Conservation (phyloP, 1,284 basidiomycete genomes). For the Pulveroboletus sp. region DNA sequence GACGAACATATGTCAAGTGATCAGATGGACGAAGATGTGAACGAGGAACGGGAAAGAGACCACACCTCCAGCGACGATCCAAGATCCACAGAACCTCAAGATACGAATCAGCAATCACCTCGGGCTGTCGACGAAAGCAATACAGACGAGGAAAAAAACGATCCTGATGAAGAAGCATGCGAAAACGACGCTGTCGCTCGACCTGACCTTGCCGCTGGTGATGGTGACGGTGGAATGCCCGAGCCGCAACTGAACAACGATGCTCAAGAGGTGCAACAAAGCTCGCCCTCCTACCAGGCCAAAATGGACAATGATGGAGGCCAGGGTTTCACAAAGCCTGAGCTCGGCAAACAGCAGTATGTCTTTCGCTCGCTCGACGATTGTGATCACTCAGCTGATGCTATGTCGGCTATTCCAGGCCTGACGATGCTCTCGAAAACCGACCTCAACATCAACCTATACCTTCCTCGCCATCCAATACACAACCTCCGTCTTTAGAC, state of each 20-base stretch:
- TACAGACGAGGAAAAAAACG: slow-evolving; percentile 26
- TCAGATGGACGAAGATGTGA: slow-evolving; percentile 37
- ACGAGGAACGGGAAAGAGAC: slow-evolving; percentile 28
- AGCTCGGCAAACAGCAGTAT: slow-evolving; percentile 32
- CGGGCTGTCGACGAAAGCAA: slow-evolving; percentile 16
- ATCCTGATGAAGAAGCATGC: slow-evolving; percentile 24
- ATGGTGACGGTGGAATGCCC: slow-evolving; percentile 25
- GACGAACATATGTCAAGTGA: slow-evolving; percentile 37
- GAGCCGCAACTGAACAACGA: slow-evolving; percentile 19
- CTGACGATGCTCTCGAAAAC: slow-evolving; percentile 6
- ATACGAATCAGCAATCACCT: slow-evolving; percentile 17
- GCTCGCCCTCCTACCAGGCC: slow-evolving; percentile 13
- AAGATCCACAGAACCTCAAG: slow-evolving; percentile 16
- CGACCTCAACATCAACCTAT: slow-evolving; percentile 6
- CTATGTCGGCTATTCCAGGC: slow-evolving; percentile 3
- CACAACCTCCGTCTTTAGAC: slow-evolving; percentile 19
- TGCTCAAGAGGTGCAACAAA: slow-evolving; percentile 21
- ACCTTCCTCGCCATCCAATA: slow-evolving; percentile 11
- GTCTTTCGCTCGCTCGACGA: slow-evolving; percentile 2
- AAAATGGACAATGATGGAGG: slow-evolving; percentile 22
- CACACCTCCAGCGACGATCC: slow-evolving; percentile 18
- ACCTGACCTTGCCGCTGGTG: slow-evolving; percentile 39
- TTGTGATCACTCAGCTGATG: background rate
- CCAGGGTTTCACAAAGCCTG: slow-evolving; percentile 20
- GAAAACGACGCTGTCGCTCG: slow-evolving; percentile 36